These are phyloP conservation scores for Penicillium sp. DNA, from an alignment of 2,329 filamentous ascomycete genomes.

Conservation along the genomic window DNA sequence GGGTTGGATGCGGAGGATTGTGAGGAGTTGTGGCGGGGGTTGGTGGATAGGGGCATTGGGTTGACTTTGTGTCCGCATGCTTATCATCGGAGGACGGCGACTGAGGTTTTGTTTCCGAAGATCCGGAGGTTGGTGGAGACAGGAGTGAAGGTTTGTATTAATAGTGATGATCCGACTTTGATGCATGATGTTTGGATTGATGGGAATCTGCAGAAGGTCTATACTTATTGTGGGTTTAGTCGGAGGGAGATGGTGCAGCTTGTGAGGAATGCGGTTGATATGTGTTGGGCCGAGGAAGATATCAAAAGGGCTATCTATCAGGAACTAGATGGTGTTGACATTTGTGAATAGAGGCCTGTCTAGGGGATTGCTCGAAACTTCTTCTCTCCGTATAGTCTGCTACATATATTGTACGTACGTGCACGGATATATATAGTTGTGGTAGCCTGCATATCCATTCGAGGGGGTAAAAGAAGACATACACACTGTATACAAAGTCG, in stretches of 20 bases:
- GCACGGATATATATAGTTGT: too few species aligned
- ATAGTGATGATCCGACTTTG: constrained; percentile 50
- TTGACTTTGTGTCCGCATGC: constrained; percentile 45
- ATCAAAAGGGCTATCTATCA: constrained; percentile 31
- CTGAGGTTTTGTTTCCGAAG: constrained; percentile 44
- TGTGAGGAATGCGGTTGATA: constrained; percentile 43
- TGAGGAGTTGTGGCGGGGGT: constrained; percentile 30
- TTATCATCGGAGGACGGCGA: constrained; percentile 39
- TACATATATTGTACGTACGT: too few species aligned
- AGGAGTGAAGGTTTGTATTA: constrained; percentile 48
- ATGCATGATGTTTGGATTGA: constrained; percentile 52
- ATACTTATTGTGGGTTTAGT: constrained; percentile 40
- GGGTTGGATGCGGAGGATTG: constrained; percentile 40
- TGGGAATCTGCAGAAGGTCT: constrained; percentile 47
- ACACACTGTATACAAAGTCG: too few species aligned
- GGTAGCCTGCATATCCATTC: too few species aligned
- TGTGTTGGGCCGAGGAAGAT: constrained; percentile 46
- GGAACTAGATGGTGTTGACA: constrained; percentile 12
- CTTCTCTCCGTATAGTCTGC: neutral
- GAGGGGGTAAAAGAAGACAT: too few species aligned
- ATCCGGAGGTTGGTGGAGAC: constrained; percentile 44
- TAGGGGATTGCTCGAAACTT: neutral
- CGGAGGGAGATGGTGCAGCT: constrained; percentile 45
- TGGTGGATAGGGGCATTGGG: constrained; percentile 33
- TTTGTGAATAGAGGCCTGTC: neutral